Conservation (phyloP, 306 rosid species). For the Casuarina equisetifolia region DNA sequence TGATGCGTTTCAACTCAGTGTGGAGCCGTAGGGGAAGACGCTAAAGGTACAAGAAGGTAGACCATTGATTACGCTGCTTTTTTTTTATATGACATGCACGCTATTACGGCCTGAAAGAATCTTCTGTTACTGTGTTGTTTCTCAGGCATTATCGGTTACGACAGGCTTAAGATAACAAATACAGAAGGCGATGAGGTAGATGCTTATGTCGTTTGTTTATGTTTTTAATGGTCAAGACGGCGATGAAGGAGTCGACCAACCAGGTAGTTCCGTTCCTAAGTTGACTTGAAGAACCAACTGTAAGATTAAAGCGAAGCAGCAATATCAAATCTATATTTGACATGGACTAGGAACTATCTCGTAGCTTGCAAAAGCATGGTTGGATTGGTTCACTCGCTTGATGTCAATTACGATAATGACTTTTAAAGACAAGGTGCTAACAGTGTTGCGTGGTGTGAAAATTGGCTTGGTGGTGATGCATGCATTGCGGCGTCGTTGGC, state of each 20-base stretch:
- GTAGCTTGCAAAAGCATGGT: not conserved
- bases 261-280: not conserved
- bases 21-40: too few species aligned
- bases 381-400: not conserved
- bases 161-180: constrained; percentile 28
- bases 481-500: too few species aligned
- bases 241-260: not conserved
- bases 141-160: constrained; percentile 18
- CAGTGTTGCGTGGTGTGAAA: too few species aligned
- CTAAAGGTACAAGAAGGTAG: too few species aligned
- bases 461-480: too few species aligned
- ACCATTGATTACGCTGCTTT: too few species aligned
- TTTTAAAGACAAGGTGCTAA: too few species aligned
- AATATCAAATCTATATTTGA: not conserved
- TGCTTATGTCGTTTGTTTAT: constrained; percentile 15
- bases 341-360: not conserved
- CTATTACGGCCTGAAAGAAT: too few species aligned
- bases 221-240: constrained; percentile 1
- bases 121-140: constrained; percentile 5
- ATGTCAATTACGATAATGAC: not conserved
- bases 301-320: constrained; percentile 2
- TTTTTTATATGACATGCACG: too few species aligned
- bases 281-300: not conserved
- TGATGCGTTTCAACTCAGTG: too few species aligned
- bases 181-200: constrained; percentile 15